Conservation (phyloP, 139 green algal species). For the Pleodorina starrii region DNA sequence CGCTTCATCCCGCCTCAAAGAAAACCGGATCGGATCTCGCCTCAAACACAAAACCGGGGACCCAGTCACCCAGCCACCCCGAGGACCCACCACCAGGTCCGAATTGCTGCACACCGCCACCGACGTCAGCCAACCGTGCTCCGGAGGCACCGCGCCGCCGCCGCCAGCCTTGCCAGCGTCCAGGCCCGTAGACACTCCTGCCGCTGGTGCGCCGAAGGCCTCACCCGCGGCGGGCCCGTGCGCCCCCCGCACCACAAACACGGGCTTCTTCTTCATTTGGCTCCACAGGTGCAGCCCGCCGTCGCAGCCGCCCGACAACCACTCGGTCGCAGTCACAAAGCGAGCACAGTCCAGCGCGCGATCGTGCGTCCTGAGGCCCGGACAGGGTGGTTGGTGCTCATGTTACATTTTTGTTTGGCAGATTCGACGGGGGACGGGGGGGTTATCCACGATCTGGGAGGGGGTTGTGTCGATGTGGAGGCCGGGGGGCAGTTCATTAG, state of each 20-base stretch:
- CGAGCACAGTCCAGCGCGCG: slow-evolving; percentile 77
- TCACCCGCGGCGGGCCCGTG: slow-evolving; percentile 22
- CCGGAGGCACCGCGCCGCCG: neutral
- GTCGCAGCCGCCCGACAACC: slow-evolving; percentile 70
- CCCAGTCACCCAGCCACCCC: no score
- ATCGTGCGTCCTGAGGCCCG: slow-evolving; percentile 43
- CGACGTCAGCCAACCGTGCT: slow-evolving; percentile 82
- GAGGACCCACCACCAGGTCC: slow-evolving; percentile 81
- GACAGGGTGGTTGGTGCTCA: no score
- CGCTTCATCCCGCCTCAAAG: no score
- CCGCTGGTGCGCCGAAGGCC: slow-evolving; percentile 24
- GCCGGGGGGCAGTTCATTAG: no score
- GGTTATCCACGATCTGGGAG: no score
- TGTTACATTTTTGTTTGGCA: no score
- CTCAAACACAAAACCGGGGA: no score
- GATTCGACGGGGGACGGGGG: no score
- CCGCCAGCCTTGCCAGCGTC: no score
- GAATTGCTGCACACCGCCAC: slow-evolving; percentile 79
- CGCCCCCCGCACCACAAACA: slow-evolving; percentile 58
- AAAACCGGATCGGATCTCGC: no score
- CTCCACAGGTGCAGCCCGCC: slow-evolving; percentile 77
- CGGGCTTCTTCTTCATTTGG: slow-evolving; percentile 84
- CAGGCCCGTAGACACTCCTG: neutral
- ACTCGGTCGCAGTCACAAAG: slow-evolving; percentile 82
- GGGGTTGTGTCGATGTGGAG: no score